phyloP scores from a whole-genome alignment of 345 rosid species.

The Ceriops zippeliana region DNA sequence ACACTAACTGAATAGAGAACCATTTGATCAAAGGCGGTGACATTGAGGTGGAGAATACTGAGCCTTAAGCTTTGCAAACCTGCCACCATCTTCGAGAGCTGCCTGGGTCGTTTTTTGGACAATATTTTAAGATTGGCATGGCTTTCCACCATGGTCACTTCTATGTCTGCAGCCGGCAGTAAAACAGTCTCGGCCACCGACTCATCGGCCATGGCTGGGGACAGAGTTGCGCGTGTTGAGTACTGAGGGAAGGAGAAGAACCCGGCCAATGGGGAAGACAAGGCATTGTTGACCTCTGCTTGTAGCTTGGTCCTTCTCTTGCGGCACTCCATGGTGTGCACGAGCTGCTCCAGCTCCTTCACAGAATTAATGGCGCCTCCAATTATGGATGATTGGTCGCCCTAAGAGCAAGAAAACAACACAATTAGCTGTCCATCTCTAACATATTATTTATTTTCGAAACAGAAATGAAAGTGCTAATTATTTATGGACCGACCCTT shows the following conservation, averaged over 20 bases:
- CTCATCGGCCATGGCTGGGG: background rate
- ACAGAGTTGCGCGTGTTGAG: conserved; percentile 37
- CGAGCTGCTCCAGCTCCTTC: conserved; percentile 79
- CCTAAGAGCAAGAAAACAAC: conserved; percentile 32
- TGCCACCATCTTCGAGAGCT: conserved; percentile 59
- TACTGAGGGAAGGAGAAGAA: conserved; percentile 86
- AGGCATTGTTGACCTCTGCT: conserved; percentile 4
- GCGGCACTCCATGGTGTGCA: conserved; percentile 62
- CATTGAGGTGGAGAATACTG: conserved; percentile 70
- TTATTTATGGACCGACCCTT: conserved; percentile 47
- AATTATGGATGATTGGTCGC: conserved; percentile 90
- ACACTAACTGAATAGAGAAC: conserved; percentile 66
- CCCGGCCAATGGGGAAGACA: conserved; percentile 47
- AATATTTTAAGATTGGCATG: conserved; percentile 78
- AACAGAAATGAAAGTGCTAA: background rate
- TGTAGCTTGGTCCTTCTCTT: conserved; percentile 27
- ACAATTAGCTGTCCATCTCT: background rate
- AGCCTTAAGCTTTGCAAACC: conserved; percentile 57
- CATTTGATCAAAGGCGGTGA: conserved; percentile 43
- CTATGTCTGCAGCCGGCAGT: conserved; percentile 46
- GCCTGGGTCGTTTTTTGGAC: conserved; percentile 58
- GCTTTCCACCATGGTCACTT: conserved; percentile 81
- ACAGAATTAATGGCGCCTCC: conserved; percentile 89
- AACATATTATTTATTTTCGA: background rate
- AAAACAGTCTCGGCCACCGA: conserved; percentile 13